Evolutionary conservation across 1,284 basidiomycete species (phyloP).

Genomic region (Trichosporon inkin): DNA sequence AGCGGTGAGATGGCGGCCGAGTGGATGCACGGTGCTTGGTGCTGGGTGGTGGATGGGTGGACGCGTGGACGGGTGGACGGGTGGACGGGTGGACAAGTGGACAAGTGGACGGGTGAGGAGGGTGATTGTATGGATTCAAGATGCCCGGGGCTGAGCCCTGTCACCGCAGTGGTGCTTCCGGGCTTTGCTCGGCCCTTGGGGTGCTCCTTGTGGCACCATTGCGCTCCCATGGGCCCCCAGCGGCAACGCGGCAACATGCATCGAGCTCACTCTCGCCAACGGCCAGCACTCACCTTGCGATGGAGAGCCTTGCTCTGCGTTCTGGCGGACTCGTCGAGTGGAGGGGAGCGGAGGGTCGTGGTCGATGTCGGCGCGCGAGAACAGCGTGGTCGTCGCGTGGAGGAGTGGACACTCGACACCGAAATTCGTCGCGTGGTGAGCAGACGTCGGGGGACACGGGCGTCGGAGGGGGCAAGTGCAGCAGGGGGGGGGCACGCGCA

Average conservation of each 20-base stretch:
- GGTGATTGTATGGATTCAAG: slow-evolving; percentile 7
- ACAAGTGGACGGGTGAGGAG: slow-evolving; percentile 11
- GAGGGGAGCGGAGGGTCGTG: slow-evolving; percentile 6
- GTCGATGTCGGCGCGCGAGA: slow-evolving; percentile 14
- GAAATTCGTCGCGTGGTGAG: slow-evolving; percentile 5
- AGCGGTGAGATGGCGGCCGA: too few species aligned
- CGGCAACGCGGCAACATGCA: slow-evolving; percentile 12
- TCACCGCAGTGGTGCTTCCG: not conserved
- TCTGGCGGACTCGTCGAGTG: slow-evolving; percentile 4
- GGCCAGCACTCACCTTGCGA: slow-evolving; percentile 14
- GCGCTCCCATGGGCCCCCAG: not conserved
- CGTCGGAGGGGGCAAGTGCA: not conserved
- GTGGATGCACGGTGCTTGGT: not conserved
- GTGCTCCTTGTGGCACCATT: not conserved
- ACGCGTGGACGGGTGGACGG: slow-evolving; percentile 8
- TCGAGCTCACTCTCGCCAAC: not conserved
- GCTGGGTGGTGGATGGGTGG: not conserved
- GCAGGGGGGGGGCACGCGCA: not conserved
- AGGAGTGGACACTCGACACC: not conserved
- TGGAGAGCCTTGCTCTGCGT: slow-evolving; percentile 8
- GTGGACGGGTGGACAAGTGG: slow-evolving; percentile 8
- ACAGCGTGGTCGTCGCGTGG: slow-evolving; percentile 27
- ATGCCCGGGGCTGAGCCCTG: not conserved
- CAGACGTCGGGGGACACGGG: not conserved
- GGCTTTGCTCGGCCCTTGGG: slow-evolving; percentile 7